Conservation (phyloP, 1,284 basidiomycete genomes). For the Sanghuangporus weigelae region DNA sequence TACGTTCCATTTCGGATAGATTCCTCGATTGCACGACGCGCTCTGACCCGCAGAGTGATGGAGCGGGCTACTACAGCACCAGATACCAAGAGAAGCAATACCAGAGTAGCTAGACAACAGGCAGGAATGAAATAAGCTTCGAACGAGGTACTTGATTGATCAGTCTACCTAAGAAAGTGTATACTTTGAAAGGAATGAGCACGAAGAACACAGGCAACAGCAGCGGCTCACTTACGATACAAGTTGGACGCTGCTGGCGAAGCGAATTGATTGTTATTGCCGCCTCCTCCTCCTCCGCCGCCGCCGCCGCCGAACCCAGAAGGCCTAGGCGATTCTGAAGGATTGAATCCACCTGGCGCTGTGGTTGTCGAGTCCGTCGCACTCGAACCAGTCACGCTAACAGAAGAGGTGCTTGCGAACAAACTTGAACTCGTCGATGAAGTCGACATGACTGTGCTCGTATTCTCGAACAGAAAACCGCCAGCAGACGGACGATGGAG, state of each 20-base stretch:
- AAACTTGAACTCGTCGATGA: background rate
- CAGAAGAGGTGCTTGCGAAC: no score
- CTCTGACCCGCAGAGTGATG: slow-evolving; percentile 50
- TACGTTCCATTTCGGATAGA: slow-evolving; percentile 59
- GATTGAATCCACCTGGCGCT: background rate
- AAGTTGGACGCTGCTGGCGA: slow-evolving; percentile 5
- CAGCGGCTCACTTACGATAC: slow-evolving; percentile 1
- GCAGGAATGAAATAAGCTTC: background rate
- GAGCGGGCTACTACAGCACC: slow-evolving; percentile 58
- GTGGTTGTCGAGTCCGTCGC: background rate
- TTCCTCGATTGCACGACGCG: slow-evolving; percentile 50
- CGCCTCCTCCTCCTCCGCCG: background rate
- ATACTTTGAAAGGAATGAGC: slow-evolving; percentile 2
- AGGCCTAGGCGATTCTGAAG: background rate
- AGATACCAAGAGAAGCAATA: slow-evolving; percentile 60
- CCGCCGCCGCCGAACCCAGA: background rate
- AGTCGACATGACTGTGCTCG: background rate
- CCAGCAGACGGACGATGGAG: background rate
- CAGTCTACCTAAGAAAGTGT: slow-evolving; percentile 14
- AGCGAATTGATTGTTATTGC: background rate
- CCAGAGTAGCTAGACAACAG: slow-evolving; percentile 44
- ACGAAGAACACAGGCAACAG: background rate
- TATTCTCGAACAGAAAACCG: background rate
- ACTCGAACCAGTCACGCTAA: background rate
- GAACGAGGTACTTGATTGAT: background rate